Conservation (phyloP, 345 rosid genomes). For the Eucalyptus regnans region DNA sequence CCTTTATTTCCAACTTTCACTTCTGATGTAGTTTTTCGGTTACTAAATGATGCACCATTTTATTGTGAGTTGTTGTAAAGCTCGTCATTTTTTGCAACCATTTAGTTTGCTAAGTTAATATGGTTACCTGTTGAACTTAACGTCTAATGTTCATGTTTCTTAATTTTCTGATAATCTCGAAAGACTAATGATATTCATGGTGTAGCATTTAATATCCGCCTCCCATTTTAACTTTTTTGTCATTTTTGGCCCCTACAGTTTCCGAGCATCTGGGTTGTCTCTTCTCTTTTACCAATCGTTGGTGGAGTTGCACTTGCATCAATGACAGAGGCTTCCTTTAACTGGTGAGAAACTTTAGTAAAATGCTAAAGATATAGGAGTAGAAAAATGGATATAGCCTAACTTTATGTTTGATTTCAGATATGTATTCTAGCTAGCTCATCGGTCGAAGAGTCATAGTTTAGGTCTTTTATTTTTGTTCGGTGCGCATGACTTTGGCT, state of each 20-base stretch:
- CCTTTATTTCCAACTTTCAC: not conserved
- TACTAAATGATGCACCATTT: not conserved
- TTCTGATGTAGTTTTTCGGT: not conserved
- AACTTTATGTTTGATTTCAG: not conserved
- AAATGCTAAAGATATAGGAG: not conserved
- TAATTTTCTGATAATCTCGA: not conserved
- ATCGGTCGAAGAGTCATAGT: not conserved
- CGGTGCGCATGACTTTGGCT: not conserved
- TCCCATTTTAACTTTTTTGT: not conserved
- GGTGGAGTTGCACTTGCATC: slow-evolving; percentile 96
- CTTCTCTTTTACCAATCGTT: slow-evolving; percentile 67
- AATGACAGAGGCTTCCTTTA: slow-evolving; percentile 68
- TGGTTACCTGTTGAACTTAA: not conserved
- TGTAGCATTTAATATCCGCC: not conserved
- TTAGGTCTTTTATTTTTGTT: not conserved
- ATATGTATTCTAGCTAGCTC: not conserved
- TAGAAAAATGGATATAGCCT: not conserved
- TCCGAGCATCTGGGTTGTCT: slow-evolving; percentile 48
- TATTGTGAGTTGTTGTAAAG: not conserved
- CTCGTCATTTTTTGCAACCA: not conserved
- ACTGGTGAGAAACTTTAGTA: slow-evolving; percentile 34
- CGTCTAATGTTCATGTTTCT: not conserved
- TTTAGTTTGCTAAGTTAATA: not conserved
- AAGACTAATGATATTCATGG: not conserved
- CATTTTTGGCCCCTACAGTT: slow-evolving; percentile 15